Conservation (phyloP, 495 filamentous ascomycete species). For the Penicillium crystallinum region DNA sequence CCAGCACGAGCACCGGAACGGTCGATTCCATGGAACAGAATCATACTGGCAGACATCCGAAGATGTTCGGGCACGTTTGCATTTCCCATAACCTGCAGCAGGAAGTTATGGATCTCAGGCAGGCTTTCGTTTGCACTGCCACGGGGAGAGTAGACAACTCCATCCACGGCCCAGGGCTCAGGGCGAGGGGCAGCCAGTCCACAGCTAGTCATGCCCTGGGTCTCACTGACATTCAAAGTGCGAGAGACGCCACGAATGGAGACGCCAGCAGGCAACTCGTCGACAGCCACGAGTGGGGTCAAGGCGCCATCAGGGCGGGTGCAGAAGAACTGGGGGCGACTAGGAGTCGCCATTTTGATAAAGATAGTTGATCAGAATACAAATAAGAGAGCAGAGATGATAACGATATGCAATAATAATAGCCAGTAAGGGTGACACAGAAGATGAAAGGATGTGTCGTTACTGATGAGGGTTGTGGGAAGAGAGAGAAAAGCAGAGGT, state of each 20-base stretch:
- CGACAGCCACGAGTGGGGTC: constrained; percentile 60
- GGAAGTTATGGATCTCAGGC: constrained; percentile 16
- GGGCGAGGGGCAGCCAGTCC: constrained; percentile 28
- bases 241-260: constrained; percentile 33
- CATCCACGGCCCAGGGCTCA: constrained; percentile 34
- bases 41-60: constrained; percentile 17
- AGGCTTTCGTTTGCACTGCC: neutral
- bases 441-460: neutral
- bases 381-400: neutral
- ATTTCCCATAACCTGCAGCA: constrained; percentile 22
- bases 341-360: neutral
- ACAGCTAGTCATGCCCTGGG: constrained; percentile 43
- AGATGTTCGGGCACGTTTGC: constrained; percentile 4
- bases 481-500: neutral
- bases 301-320: constrained; percentile 52
- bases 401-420: neutral
- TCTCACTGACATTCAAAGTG: constrained; percentile 29
- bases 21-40: constrained; percentile 7
- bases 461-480: neutral
- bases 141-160: neutral
- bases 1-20: too few relatives aligned
- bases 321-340: constrained; percentile 33
- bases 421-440: neutral
- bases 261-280: constrained; percentile 51
- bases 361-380: neutral